Percentiles rank a stretch among this genome's conserved stretches.
Conservation (phyloP, 2,329 filamentous ascomycete species). For the Stagonosporopsis rhizophila region DNA sequence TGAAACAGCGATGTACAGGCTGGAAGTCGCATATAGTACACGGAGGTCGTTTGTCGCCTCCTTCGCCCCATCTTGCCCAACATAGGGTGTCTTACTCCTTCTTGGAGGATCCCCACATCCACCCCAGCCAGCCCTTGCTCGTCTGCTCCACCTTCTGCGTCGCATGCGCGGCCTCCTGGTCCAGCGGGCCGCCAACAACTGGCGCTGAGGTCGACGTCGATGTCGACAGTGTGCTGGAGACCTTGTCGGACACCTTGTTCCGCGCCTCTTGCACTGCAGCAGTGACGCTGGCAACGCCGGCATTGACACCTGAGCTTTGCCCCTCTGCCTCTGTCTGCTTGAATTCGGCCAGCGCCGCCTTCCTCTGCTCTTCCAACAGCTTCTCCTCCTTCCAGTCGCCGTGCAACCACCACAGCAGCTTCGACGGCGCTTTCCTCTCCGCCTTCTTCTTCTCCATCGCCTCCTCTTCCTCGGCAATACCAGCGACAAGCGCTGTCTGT, state of each 20-base stretch:
- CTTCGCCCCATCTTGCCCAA: slow-evolving; percentile 4
- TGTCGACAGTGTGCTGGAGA: slow-evolving; percentile 35
- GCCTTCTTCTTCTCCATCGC: slow-evolving; percentile 49
- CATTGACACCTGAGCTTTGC: slow-evolving; percentile 17
- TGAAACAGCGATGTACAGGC: slow-evolving; percentile 45
- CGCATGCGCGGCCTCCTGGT: slow-evolving; percentile 54
- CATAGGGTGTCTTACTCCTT: slow-evolving; percentile 31
- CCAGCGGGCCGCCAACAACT: slow-evolving; percentile 54
- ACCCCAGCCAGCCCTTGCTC: slow-evolving; percentile 56
- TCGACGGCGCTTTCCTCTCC: slow-evolving; percentile 40
- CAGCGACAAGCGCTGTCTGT: slow-evolving; percentile 59
- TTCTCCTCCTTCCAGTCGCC: slow-evolving; percentile 50
- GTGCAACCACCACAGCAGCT: slow-evolving; percentile 46
- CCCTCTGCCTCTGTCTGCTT: slow-evolving; percentile 37
- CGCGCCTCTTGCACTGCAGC: slow-evolving; percentile 46
- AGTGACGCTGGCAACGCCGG: slow-evolving; percentile 29
- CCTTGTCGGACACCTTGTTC: slow-evolving; percentile 16
- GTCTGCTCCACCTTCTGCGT: slow-evolving; percentile 45
- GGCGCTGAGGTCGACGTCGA: slow-evolving; percentile 38
- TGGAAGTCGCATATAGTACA: slow-evolving; percentile 44
- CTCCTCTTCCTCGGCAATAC: slow-evolving; percentile 69
- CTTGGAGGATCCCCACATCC: slow-evolving; percentile 51
- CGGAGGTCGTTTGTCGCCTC: slow-evolving; percentile 6
- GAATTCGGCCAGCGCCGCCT: slow-evolving; percentile 40
- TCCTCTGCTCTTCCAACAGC: slow-evolving; percentile 44